phyloP scores from a whole-genome alignment of 225 moss, liverwort and hornwort genomes.

The Pseudisothecium myosuroides region DNA sequence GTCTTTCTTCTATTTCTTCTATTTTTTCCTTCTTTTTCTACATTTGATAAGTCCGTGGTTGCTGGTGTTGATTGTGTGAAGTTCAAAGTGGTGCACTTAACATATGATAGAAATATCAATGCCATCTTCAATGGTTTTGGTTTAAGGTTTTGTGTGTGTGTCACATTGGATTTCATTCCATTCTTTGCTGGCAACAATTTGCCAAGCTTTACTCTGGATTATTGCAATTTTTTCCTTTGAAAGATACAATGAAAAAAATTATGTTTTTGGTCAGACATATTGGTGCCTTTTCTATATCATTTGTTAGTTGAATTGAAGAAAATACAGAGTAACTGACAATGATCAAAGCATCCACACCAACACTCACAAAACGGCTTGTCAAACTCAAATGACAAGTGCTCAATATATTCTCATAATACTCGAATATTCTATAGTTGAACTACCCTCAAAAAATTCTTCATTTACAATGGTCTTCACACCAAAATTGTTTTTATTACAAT shows the following conservation, averaged over 20 bases:
- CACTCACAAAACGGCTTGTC: fast-evolving
- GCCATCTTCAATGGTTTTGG: neutral
- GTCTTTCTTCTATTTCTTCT: neutral
- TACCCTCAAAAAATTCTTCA: no score
- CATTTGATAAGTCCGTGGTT: neutral
- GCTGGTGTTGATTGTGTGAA: no score
- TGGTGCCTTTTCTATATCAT: neutral
- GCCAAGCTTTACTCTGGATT: no score
- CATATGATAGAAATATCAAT: neutral
- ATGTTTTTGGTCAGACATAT: no score
- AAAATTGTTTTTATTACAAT: no score
- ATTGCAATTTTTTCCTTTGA: no score
- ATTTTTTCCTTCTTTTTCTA: neutral
- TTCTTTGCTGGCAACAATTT: neutral
- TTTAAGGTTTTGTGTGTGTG: neutral
- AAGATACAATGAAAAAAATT: neutral
- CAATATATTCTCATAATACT: neutral
- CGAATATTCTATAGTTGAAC: neutral
- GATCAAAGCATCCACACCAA: fast-evolving
- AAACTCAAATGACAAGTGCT: neutral
- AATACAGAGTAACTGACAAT: no score
- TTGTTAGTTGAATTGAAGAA: neutral
- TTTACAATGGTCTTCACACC: no score
- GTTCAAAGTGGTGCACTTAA: neutral
- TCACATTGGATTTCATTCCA: neutral